Percentiles rank a stretch among this genome's conserved stretches.
phyloP scores from a whole-genome alignment of 257 asterid species.

The Nicotiana noctiflora region DNA sequence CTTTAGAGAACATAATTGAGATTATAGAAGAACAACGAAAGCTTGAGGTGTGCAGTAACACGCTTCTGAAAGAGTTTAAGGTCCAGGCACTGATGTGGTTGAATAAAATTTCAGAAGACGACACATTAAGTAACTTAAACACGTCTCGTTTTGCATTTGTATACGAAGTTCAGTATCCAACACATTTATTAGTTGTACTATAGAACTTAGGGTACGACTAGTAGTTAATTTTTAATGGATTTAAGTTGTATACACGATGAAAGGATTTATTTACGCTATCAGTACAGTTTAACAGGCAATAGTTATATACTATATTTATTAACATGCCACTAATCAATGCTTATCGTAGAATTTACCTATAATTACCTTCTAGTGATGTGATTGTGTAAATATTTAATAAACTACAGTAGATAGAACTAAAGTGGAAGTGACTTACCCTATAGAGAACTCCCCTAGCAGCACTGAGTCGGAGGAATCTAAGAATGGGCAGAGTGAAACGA shows the following conservation, averaged over 20 bases:
- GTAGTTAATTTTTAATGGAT: neutral
- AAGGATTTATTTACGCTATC: neutral
- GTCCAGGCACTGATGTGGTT: neutral
- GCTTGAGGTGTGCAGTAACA: neutral
- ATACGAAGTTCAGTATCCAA: neutral
- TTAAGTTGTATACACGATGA: neutral
- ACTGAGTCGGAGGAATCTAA: slow-evolving; percentile 40
- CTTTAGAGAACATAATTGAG: neutral
- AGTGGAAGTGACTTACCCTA: slow-evolving; percentile 19
- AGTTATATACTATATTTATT: no score
- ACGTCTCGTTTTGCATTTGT: neutral
- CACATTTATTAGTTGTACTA: neutral
- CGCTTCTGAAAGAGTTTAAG: neutral
- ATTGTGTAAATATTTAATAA: neutral
- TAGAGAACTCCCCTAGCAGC: slow-evolving; percentile 44
- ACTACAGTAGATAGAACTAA: neutral
- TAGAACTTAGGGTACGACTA: no score
- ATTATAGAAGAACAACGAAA: neutral
- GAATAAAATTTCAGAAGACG: neutral
- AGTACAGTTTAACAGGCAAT: no score
- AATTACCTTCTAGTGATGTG: neutral
- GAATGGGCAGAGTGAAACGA: slow-evolving; percentile 46
- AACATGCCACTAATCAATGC: neutral
- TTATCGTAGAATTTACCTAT: neutral
- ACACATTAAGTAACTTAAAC: no score